Base-by-base conservation (phyloP, 1,284 basidiomycete species). In the Ganoderma resinaceum region DNA sequence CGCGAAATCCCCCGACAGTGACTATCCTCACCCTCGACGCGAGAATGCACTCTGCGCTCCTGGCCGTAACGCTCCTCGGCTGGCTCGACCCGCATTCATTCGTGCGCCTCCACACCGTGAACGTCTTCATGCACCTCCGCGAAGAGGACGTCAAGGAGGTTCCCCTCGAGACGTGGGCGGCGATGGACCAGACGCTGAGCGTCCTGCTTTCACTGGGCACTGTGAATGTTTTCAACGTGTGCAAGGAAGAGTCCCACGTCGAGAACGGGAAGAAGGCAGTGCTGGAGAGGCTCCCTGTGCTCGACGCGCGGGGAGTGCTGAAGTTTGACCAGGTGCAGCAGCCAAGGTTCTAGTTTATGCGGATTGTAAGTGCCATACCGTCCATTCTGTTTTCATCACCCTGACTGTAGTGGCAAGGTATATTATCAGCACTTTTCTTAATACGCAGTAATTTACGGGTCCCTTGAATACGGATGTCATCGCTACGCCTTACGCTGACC, bases 121-220 rank as follows among this genome's bases (percentile, higher is more conserved):
- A 70, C 35, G 42, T 72, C 49, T 52, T 61, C 29, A 62, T 66
- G 31, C 71, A 72, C 59, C n/a, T 72, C 20, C 29, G 23, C 3
- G 63, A 37, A 20, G 58, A 61, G 52, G 67, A 65, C 52, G 53
- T 72, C 58, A 31, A 40, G 42, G 53, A 38, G 12, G 35, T 72
- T 3, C 59, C 53, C 20, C 23, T 18, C 18, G 61, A 67, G 1
- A 55, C 52, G 11, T 72, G 71, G 71, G 67, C 66, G 20, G 69
- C 43, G 38, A 70, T 72, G 71, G 65, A 72, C 40, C 61, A 61
- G 63, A 69, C 69, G 42, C 63, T 72, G 29, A 69, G 69, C 63
- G 71, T 69, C 8, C 67, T 72, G 46, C 67, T 67, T 23, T 69
- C 69, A 57, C 71, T 72, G 18, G 62, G 69, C 3, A 58, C 46